Percentiles rank a stretch among this genome's conserved stretches.
phyloP scores from a whole-genome alignment of 805 yeast genomes.

The Monosporozyma aerobia region DNA sequence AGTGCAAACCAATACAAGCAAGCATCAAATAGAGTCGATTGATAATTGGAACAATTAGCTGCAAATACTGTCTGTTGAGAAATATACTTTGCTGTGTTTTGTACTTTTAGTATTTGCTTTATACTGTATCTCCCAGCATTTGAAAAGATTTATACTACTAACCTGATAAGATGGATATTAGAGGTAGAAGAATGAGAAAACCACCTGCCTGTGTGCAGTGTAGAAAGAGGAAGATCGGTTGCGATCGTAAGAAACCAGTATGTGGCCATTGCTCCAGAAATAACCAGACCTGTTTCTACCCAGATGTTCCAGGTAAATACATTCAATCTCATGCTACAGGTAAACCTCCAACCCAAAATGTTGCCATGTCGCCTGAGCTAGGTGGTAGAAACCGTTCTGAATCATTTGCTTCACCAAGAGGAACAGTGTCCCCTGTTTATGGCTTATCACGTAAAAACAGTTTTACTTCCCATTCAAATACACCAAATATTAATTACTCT shows the following conservation, averaged over 20 bases:
- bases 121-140: too few relatives aligned
- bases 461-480: neutral
- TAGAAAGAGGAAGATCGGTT: constrained; percentile 31
- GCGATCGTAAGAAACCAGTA: constrained; percentile 36
- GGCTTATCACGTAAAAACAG: neutral
- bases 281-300: neutral
- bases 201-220: constrained; percentile 27
- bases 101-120: too few relatives aligned
- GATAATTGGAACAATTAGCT: too few relatives aligned
- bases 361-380: neutral
- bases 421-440: neutral
- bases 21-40: too few relatives aligned
- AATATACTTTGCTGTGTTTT: too few relatives aligned
- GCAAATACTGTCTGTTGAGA: too few relatives aligned
- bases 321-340: neutral
- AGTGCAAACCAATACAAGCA: too few relatives aligned
- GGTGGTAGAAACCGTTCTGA: neutral
- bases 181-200: constrained; percentile 4
- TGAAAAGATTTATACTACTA: too few relatives aligned
- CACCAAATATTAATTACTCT: constrained; percentile 19
- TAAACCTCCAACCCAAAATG: neutral
- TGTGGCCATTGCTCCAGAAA: constrained; percentile 31
- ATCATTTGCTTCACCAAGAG: neutral
- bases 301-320: constrained; percentile 1
- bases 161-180: neutral